Conservation (phyloP, 2,329 filamentous ascomycete genomes). For the Ophiostoma perfectum region DNA sequence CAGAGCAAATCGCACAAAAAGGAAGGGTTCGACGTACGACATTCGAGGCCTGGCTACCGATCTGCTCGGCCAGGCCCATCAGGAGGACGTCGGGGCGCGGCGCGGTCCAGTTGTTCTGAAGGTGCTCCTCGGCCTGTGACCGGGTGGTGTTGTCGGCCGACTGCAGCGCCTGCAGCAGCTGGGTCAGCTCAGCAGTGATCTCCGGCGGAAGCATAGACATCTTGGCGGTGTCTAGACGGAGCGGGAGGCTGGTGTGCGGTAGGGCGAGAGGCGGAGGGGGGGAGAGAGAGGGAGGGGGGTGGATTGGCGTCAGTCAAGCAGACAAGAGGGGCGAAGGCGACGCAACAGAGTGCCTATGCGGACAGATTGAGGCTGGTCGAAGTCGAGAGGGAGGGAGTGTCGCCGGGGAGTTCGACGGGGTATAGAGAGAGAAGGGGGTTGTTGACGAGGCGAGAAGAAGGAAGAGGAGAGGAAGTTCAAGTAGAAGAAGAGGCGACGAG, state of each 20-base stretch:
- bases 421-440: neutral
- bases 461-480: neutral
- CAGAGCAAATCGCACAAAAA: too few relatives aligned
- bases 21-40: constrained; percentile 48
- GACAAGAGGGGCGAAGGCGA: neutral
- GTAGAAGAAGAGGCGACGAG: constrained; percentile 5
- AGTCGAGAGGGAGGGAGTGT: neutral
- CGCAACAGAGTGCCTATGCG: neutral
- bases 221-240: constrained; percentile 11
- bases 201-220: constrained; percentile 88
- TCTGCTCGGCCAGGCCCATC: constrained; percentile 91
- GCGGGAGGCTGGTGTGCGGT: too few relatives aligned
- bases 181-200: constrained; percentile 74
- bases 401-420: constrained; percentile 11
- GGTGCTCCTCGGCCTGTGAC: constrained; percentile 79
- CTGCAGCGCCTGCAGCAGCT: constrained; percentile 83
- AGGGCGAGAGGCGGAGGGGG: constrained; percentile 20
- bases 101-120: constrained; percentile 84
- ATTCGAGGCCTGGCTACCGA: constrained; percentile 68
- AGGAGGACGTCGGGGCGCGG: constrained; percentile 78
- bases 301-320: constrained; percentile 10
- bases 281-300: constrained; percentile 10
- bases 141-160: constrained; percentile 83
- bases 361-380: constrained; percentile 10
- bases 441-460: constrained; percentile 3